phyloP scores from a whole-genome alignment of 495 filamentous ascomycete genomes.

The Hyaloscypha finlandica region DNA sequence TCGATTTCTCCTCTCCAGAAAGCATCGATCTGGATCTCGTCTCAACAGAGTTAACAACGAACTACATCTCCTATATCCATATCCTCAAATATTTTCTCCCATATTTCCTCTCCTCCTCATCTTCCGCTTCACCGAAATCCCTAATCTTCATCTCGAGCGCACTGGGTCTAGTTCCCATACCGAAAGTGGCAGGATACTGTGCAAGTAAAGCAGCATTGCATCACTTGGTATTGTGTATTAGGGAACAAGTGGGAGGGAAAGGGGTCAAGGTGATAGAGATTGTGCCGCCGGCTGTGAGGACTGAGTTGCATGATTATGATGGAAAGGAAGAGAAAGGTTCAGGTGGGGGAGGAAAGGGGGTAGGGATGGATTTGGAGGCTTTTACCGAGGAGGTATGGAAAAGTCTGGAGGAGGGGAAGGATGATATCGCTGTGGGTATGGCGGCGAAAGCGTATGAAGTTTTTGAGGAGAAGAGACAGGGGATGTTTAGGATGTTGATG shows the following conservation, averaged over 20 bases:
- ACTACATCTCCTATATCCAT: constrained; percentile 66
- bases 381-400: constrained; percentile 60
- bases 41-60: constrained; percentile 61
- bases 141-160: constrained; percentile 42
- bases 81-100: constrained; percentile 65
- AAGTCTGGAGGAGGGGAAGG: constrained; percentile 49
- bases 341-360: constrained; percentile 41
- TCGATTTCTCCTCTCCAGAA: constrained; percentile 63
- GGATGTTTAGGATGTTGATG: too few species aligned
- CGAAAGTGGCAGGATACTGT: constrained; percentile 54
- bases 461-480: too few species aligned
- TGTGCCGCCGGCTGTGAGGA: constrained; percentile 46
- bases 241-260: constrained; percentile 55
- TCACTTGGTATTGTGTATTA: constrained; percentile 55
- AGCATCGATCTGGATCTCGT: constrained; percentile 55
- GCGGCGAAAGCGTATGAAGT: not conserved
- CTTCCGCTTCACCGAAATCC: not conserved
- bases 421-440: constrained; percentile 37
- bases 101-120: constrained; percentile 47
- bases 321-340: constrained; percentile 39
- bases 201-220: constrained; percentile 62
- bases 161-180: constrained; percentile 55
- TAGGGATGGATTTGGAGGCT: constrained; percentile 62
- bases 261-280: constrained; percentile 64
- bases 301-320: constrained; percentile 46